These are phyloP conservation scores for Microsporum audouinii DNA, from an alignment of 2,329 filamentous ascomycete species.

Conservation along the genomic window DNA sequence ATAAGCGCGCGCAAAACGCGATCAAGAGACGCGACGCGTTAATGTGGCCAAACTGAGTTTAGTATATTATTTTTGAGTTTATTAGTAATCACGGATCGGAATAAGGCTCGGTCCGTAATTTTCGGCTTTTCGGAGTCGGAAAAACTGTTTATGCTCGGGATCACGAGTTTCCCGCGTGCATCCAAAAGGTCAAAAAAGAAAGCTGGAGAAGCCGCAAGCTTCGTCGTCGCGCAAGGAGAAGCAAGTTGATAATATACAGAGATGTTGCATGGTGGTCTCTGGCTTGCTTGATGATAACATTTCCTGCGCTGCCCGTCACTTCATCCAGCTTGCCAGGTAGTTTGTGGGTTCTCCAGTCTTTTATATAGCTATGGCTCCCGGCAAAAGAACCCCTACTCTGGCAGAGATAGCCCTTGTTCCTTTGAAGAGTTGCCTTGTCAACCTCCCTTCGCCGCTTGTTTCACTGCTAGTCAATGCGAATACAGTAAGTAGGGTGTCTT, in stretches of 20 bases:
- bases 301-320: neutral
- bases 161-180: conserved; percentile 4
- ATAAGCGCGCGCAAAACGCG: conserved; percentile 2
- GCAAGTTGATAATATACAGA: neutral
- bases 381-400: conserved; percentile 47
- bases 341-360: neutral
- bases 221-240: neutral
- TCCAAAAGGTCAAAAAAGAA: neutral
- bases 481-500: conserved; percentile 50
- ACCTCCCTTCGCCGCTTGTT: conserved; percentile 75
- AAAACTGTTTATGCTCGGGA: conserved; percentile 2
- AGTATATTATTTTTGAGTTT: conserved; percentile 5
- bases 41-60: conserved; percentile 7
- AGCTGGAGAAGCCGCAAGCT: neutral
- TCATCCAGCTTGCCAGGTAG: neutral
- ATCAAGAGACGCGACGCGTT: conserved; percentile 11
- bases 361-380: conserved; percentile 28
- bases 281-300: neutral
- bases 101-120: conserved; percentile 23
- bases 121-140: conserved; percentile 15
- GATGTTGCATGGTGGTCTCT: neutral
- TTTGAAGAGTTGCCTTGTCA: conserved; percentile 89
- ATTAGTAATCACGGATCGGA: conserved; percentile 21
- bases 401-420: conserved; percentile 78
- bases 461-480: conserved; percentile 79